Base-by-base conservation (phyloP, 2,329 filamentous ascomycete species). In the Aspergillus tanneri region DNA sequence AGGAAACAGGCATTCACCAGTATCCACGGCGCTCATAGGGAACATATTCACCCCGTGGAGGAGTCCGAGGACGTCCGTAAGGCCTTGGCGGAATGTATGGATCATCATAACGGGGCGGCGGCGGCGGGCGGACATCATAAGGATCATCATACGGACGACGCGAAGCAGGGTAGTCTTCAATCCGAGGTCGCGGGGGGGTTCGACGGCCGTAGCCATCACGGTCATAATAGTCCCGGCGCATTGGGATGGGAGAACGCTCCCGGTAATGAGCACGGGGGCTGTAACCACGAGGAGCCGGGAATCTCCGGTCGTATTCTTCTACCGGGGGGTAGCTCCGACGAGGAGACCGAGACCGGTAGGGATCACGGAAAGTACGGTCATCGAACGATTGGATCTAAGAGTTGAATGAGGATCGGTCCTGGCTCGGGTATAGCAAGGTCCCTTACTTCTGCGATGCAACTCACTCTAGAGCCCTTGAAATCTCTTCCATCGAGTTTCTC, bases 401-500 rank as follows among this genome's bases (percentile, higher is more conserved):
- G 46, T 27, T 51, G 64, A 57, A 64, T 52, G 53, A 55, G 58
- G 50, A 56, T 55, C 45, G 57, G 25, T 52, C 69, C 50, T 49
- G 42, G 43, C 44, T 52, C 30, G 46, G 48, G 50, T 59, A 60
- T 42, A 49, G 46, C 51, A 47, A 54, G 38, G 46, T 55, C 54
- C 30, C 85, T 69, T 81, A 97, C 92, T 76, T 96, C 91, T 63
- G 90, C 85, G 63, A 88, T 77, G 73, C 93, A 99, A 58, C 82
- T 85, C 59, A 99, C 92, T 57, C 84, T 81, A 57, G 84, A 84
- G 61, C 90, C 90, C 77, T 96, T 96, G 74, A 97, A 97, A 65
- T 96, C 90, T 67, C 85, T 86, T 58, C 85, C 85, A 70, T 97
- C 90, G 55, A 99, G 87, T 74, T 96, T 96, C 71, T 96, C 90